Evolutionary conservation across 345 rosid species (phyloP).

Genomic region (Sonneratia caseolaris): DNA sequence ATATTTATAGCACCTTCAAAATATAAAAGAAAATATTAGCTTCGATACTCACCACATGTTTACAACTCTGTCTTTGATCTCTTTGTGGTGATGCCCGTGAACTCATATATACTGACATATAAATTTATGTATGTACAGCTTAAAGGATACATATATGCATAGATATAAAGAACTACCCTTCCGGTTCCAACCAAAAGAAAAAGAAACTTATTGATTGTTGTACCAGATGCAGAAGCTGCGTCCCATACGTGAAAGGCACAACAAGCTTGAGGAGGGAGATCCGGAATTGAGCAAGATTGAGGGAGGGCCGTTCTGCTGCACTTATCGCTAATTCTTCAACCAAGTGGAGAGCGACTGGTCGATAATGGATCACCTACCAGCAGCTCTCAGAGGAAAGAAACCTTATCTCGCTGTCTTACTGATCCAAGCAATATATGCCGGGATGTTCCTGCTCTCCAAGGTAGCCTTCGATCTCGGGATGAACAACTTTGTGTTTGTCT

Average conservation of each 20-base stretch:
- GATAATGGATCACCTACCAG: background rate
- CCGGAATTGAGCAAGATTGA: no score
- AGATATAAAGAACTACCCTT: background rate
- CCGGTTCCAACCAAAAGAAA: background rate
- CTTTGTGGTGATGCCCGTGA: background rate
- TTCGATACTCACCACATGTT: background rate
- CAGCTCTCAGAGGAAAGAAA: conserved; percentile 26
- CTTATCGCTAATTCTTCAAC: background rate
- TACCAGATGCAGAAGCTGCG: background rate
- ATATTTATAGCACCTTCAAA: no score
- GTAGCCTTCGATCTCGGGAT: conserved; percentile 78
- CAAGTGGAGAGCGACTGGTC: background rate
- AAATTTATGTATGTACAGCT: background rate
- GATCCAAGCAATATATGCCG: conserved; percentile 64
- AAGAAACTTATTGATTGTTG: background rate
- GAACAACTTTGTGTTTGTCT: conserved; percentile 76
- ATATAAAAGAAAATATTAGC: background rate
- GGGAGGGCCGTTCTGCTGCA: background rate
- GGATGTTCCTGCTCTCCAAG: conserved; percentile 90
- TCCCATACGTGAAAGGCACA: background rate
- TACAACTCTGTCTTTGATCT: background rate
- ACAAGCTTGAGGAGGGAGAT: background rate
- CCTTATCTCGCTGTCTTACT: conserved; percentile 43
- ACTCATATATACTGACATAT: background rate
- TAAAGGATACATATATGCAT: background rate